Conservation (phyloP, 2,329 filamentous ascomycete species). For the Aspergillus chevalieri region DNA sequence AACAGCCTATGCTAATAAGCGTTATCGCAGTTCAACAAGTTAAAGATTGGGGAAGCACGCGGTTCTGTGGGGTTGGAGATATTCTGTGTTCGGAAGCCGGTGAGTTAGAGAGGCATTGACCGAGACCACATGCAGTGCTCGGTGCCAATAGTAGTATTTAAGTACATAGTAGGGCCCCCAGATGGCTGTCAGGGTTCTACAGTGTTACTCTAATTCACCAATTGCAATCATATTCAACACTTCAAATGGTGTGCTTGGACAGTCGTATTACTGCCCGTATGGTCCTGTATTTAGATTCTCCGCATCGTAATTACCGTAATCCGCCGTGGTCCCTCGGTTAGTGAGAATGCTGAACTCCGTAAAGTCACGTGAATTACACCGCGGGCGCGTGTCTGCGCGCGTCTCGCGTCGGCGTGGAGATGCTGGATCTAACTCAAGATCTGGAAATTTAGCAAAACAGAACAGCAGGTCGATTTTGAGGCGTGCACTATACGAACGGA, state of each 20-base stretch:
- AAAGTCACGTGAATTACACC: conserved; percentile 7
- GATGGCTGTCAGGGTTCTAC: not conserved
- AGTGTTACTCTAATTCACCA: not conserved
- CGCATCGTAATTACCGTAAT: conserved; percentile 2
- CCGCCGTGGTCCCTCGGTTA: not conserved
- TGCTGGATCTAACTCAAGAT: not conserved
- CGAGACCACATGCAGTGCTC: not conserved
- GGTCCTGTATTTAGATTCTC: conserved; percentile 2
- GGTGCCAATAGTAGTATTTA: not conserved
- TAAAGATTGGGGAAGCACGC: conserved; percentile 16
- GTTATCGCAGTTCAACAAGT: not conserved
- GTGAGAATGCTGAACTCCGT: not conserved
- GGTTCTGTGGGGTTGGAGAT: conserved; percentile 22
- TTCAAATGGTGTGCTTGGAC: not conserved
- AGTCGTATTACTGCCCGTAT: not conserved
- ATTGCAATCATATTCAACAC: not conserved
- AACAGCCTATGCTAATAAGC: not conserved
- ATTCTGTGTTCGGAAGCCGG: conserved; percentile 28
- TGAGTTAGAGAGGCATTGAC: conserved; percentile 17
- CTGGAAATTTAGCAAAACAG: not conserved
- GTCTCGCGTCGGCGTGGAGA: conserved; percentile 19
- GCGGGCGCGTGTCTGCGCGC: conserved; percentile 6
- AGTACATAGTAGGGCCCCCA: not conserved
- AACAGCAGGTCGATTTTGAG: not conserved
- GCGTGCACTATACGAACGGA: not conserved